Evolutionary conservation across 805 yeast species (phyloP).

Genomic region (Clavispora fructus): DNA sequence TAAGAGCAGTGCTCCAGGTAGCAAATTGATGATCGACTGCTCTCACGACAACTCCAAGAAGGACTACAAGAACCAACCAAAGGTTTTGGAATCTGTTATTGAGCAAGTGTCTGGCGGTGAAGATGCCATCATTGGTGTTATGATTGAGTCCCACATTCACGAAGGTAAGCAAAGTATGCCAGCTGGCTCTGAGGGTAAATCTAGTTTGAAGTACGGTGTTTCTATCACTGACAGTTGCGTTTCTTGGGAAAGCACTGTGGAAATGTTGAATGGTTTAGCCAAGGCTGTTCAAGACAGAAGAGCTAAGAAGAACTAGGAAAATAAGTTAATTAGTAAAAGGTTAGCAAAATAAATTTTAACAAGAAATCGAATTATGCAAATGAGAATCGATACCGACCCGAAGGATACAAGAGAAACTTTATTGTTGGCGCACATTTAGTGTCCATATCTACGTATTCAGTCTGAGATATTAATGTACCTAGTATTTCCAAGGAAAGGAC

Average conservation of each 20-base stretch:
- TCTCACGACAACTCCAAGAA: conserved; percentile 95
- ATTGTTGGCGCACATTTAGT: too few relatives aligned
- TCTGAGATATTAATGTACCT: background rate
- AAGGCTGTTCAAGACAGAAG: conserved; percentile 80
- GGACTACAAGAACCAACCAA: conserved; percentile 89
- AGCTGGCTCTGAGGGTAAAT: conserved; percentile 59
- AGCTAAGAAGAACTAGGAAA: conserved; percentile 9
- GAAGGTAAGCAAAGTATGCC: conserved; percentile 90
- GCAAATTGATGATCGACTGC: conserved; percentile 81
- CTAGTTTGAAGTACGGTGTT: conserved; percentile 77
- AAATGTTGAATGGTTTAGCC: conserved; percentile 65
- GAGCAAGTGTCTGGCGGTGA: conserved; percentile 78
- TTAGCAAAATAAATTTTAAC: background rate
- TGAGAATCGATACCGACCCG: too few relatives aligned
- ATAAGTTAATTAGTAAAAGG: background rate
- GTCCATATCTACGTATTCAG: too few relatives aligned
- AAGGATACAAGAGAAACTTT: too few relatives aligned
- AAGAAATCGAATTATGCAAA: background rate
- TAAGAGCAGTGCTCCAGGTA: conserved; percentile 49
- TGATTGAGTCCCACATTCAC: conserved; percentile 90
- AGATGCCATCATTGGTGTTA: conserved; percentile 77
- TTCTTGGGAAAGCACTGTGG: conserved; percentile 78
- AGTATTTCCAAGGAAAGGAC: background rate
- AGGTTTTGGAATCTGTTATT: conserved; percentile 71
- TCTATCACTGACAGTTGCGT: conserved; percentile 98